Evolutionary conservation across 2,329 filamentous ascomycete species (phyloP).

Genomic region (Aureobasidium sp.): DNA sequence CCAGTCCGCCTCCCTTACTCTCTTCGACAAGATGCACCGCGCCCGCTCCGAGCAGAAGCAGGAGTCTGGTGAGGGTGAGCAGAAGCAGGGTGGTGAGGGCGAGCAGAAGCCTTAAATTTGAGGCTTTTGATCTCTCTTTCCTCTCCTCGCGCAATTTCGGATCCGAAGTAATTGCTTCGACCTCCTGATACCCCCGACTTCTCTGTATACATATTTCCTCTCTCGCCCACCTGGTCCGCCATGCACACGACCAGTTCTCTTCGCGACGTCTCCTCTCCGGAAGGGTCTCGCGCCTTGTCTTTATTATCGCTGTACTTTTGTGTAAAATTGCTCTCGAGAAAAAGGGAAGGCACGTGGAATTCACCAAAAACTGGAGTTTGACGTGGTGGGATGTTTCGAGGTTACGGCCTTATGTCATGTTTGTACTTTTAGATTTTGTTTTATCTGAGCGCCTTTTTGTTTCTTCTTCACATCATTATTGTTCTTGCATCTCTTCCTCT

Average conservation of each 20-base stretch:
- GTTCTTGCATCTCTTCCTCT: neutral
- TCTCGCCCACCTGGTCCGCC: neutral
- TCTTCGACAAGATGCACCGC: conserved; percentile 99
- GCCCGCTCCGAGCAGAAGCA: conserved; percentile 54
- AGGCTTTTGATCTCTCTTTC: neutral
- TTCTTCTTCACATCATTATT: neutral
- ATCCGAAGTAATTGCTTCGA: neutral
- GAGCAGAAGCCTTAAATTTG: conserved; percentile 26
- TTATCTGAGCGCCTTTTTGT: neutral
- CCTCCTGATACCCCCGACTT: conserved; percentile 9
- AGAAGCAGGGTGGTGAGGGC: conserved; percentile 28
- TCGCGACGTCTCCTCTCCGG: neutral
- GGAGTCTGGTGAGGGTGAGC: conserved; percentile 33
- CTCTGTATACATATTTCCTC: conserved; percentile 11
- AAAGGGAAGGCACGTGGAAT: neutral
- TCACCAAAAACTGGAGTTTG: conserved; percentile 1
- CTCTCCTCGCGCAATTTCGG: neutral
- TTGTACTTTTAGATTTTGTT: conserved; percentile 12
- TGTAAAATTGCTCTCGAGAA: conserved; percentile 1
- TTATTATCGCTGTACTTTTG: neutral
- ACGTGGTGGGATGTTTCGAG: neutral
- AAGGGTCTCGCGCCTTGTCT: neutral
- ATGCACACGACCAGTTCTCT: neutral
- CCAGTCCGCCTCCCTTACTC: conserved; percentile 87
- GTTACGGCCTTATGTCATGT: conserved; percentile 10